Conservation (phyloP, 176 grass and related monocot species). For the Stipa capillata region DNA sequence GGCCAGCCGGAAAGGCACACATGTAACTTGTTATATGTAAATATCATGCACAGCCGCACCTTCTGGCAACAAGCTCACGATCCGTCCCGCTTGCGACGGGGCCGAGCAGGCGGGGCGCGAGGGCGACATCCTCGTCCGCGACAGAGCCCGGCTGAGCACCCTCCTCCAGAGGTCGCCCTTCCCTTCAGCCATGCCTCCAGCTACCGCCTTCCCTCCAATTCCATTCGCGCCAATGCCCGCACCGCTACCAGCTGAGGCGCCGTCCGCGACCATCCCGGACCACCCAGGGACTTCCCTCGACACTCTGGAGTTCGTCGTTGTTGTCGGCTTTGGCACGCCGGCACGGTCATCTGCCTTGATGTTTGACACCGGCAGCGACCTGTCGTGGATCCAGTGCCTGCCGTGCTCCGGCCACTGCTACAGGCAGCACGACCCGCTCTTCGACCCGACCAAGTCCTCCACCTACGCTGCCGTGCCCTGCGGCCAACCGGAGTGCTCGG, state of each 20-base stretch:
- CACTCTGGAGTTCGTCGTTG: conserved; percentile 47
- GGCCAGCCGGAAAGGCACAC: no score
- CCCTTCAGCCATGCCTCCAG: not conserved
- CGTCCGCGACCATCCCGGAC: conserved; percentile 23
- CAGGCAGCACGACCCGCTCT: conserved; percentile 47
- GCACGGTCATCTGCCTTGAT: not conserved
- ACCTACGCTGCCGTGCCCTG: conserved; percentile 39
- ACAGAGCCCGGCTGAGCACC: not conserved
- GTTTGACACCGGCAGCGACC: conserved; percentile 60
- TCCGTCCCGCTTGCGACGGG: not conserved
- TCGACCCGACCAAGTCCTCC: conserved; percentile 39
- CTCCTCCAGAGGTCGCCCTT: not conserved
- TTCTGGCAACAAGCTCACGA: conserved; percentile 8
- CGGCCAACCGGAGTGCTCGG: conserved; percentile 13
- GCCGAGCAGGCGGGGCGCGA: not conserved
- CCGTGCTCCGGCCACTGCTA: conserved; percentile 47
- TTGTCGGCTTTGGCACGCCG: conserved; percentile 52
- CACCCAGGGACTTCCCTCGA: not conserved
- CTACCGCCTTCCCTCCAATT: not conserved
- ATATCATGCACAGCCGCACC: not conserved
- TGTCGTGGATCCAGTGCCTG: conserved; percentile 75
- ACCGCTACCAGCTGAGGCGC: not conserved
- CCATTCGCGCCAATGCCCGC: not conserved
- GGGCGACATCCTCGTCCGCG: not conserved
- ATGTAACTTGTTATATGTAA: no score